Percentiles rank a stretch among this genome's conserved stretches.
Conservation (phyloP, 140 eudicot genomes). For the Bidens hawaiensis region DNA sequence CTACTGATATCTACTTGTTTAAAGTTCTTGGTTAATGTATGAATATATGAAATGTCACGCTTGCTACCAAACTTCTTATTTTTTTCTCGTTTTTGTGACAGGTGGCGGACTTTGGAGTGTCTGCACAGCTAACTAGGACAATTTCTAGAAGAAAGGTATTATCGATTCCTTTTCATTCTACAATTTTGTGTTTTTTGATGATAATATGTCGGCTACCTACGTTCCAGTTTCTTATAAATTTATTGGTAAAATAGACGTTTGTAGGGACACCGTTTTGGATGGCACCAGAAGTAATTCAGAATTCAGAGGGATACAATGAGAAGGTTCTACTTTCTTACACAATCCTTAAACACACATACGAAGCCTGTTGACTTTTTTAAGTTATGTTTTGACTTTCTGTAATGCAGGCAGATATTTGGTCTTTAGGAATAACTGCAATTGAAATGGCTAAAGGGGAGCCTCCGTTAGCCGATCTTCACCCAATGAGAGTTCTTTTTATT, state of each 20-base stretch:
- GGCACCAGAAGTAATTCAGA: conserved; percentile 99
- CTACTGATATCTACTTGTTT: conserved; percentile 5
- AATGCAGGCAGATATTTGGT: conserved; percentile 97
- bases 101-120: conserved; percentile 98
- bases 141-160: conserved; percentile 90
- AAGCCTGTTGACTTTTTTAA: neutral
- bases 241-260: conserved; percentile 63
- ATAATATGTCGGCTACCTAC: neutral
- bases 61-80: conserved; percentile 6
- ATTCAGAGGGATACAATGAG: conserved; percentile 91
- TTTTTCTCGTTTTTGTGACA: conserved; percentile 20
- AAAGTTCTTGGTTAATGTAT: neutral
- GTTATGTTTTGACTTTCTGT: conserved; percentile 13
- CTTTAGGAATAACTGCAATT: conserved; percentile 89
- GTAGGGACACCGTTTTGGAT: conserved; percentile 99
- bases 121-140: conserved; percentile 87
- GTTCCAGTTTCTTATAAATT: conserved; percentile 28
- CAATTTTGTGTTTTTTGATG: neutral
- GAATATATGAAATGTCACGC: neutral
- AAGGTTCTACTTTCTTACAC: conserved; percentile 54
- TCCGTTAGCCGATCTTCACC: conserved; percentile 93
- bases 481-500: conserved; percentile 97
- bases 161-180: neutral
- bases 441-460: conserved; percentile 99
- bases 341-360: neutral